Base-by-base conservation (phyloP, 2,329 filamentous ascomycete species). In the Colletotrichum theobromicola region DNA sequence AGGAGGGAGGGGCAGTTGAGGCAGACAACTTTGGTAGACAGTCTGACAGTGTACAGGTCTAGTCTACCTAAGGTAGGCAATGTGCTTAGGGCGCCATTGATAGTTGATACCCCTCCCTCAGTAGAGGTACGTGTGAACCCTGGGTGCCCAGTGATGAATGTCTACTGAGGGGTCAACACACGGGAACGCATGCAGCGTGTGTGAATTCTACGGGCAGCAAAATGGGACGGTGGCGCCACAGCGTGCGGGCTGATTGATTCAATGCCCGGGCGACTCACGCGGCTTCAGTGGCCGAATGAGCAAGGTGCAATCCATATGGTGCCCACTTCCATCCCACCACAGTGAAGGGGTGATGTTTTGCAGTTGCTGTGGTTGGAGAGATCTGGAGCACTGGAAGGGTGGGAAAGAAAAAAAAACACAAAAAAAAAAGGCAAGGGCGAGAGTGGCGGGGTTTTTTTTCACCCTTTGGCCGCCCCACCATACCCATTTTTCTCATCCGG, bases 361-460 rank as follows among this genome's bases (percentile, higher is more conserved):
- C 67, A 65, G 34, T 24, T 24, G 68, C 53, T 61, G 46, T 57
- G 35, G 34, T 67, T 67, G 55, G 53, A 5, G 32, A 55, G 42
- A n/a, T n/a, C n/a, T n/a, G n/a, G n/a, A 30, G 37, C 37, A 32
- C 16, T 18, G 26, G 28, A 18, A 13, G 32, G 34, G 18, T 50
- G 30, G 34, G 37, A 35, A 35, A 42, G n/a, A n/a, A 58, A 35
- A 21, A 60, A 72, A 68, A 34, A 34, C 4, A 28, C 26, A 55
- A 55, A 28, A 7, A 55, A 55, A 55, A 28, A 24, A 24, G 21
- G 7, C 18, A 61, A 32, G 26, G 42, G 57, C 30, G n/a, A 61
- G 57, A 34, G 73, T 75, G 73, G 73, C 73, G 73, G 73, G 70
- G 64, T 79, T 81, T 79, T 80, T 77, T 74, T 61, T 64, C 62